Evolutionary conservation across 495 filamentous ascomycete genomes (phyloP).

Genomic region (Aspergillus coremiiformis): DNA sequence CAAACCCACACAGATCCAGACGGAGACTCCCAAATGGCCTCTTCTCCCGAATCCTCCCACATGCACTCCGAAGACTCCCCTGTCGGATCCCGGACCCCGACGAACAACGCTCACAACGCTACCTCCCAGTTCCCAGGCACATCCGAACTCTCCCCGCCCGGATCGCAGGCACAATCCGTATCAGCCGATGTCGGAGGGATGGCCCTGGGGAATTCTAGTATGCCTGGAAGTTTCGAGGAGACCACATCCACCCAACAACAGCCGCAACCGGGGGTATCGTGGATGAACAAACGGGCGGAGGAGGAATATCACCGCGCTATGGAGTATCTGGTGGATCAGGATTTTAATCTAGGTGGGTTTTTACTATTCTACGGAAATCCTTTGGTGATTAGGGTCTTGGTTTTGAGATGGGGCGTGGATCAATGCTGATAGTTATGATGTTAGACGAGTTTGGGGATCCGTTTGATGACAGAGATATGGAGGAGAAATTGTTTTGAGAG

Average conservation of each 20-base stretch:
- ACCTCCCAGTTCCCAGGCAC: slow-evolving; percentile 14
- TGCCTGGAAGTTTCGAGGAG: not conserved
- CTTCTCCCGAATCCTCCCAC: slow-evolving; percentile 39
- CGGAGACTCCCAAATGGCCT: slow-evolving; percentile 53
- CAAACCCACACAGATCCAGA: slow-evolving; percentile 34
- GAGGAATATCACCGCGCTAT: slow-evolving; percentile 52
- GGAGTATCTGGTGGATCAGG: slow-evolving; percentile 42
- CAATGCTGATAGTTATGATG: not conserved
- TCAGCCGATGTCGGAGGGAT: slow-evolving; percentile 1
- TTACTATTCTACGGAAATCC: not conserved
- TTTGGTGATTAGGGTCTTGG: not conserved
- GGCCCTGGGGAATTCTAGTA: not conserved
- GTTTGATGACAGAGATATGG: slow-evolving; percentile 57
- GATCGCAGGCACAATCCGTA: slow-evolving; percentile 38
- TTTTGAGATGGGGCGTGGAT: not conserved
- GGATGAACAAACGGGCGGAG: slow-evolving; percentile 52
- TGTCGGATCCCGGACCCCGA: slow-evolving; percentile 32
- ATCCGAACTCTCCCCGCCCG: slow-evolving; percentile 48
- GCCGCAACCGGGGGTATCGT: slow-evolving; percentile 35
- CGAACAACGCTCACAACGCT: slow-evolving; percentile 15
- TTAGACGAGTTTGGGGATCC: slow-evolving; percentile 49
- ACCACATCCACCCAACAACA: slow-evolving; percentile 3
- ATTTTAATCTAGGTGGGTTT: slow-evolving; percentile 38
- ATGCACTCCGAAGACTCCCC: slow-evolving; percentile 25
- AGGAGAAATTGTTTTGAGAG: slow-evolving; percentile 45